phyloP scores from a whole-genome alignment of 2,329 filamentous ascomycete genomes.

The Diplodia seriata region DNA sequence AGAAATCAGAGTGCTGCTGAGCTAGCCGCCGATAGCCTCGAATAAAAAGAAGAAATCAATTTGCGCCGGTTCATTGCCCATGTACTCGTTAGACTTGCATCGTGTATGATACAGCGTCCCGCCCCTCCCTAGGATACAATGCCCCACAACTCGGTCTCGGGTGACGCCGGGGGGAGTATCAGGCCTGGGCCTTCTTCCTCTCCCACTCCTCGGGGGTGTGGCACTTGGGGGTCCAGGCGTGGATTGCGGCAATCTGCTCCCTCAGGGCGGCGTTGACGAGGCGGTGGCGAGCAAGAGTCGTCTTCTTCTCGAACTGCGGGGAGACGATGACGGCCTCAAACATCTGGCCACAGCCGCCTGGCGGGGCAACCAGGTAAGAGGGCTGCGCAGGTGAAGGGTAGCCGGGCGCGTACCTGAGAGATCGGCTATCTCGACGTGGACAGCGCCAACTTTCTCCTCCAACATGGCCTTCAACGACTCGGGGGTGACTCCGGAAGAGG shows the following conservation, averaged over 20 bases:
- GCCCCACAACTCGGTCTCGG: not conserved
- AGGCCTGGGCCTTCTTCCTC: conserved; percentile 62
- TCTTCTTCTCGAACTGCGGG: conserved; percentile 60
- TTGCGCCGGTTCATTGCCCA: conserved; percentile 3
- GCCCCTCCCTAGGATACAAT: not conserved
- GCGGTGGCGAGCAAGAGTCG: conserved; percentile 81
- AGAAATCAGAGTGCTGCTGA: conserved; percentile 69
- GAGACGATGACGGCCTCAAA: conserved; percentile 73
- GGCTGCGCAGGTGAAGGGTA: not conserved
- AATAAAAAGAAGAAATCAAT: not conserved
- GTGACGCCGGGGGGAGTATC: conserved; percentile 6
- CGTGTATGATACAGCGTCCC: conserved; percentile 3
- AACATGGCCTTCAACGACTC: conserved; percentile 73
- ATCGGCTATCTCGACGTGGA: conserved; percentile 86
- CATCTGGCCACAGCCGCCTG: conserved; percentile 74
- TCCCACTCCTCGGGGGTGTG: conserved; percentile 91
- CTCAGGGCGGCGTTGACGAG: conserved; percentile 84
- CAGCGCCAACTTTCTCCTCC: conserved; percentile 72
- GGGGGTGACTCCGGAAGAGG: conserved; percentile 70
- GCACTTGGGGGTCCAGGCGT: conserved; percentile 95
- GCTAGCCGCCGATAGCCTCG: conserved; percentile 48
- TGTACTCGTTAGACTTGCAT: conserved; percentile 5
- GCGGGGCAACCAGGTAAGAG: not conserved
- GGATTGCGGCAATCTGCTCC: conserved; percentile 86
- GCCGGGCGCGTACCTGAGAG: conserved; percentile 74